Evolutionary conservation across 352 stramenopile species (phyloP).

Genomic region (Globisporangium uncinulatum): DNA sequence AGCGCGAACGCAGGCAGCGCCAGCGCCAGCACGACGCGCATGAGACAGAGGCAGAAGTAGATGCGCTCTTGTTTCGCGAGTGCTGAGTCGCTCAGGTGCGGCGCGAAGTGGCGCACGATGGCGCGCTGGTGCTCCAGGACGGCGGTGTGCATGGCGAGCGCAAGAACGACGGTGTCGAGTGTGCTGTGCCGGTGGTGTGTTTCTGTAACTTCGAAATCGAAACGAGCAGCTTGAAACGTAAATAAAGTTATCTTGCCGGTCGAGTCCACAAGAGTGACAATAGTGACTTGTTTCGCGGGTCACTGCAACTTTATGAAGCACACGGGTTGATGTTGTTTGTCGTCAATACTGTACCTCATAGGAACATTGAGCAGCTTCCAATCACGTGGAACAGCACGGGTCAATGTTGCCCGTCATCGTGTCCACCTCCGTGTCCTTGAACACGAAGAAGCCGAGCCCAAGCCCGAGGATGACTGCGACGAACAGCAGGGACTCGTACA

Average conservation of each 20-base stretch:
- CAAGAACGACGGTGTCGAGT: too few species aligned
- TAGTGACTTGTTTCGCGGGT: too few species aligned
- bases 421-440: slow-evolving; percentile 78
- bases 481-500: slow-evolving; percentile 81
- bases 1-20: slow-evolving; percentile 41
- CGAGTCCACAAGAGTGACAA: too few species aligned
- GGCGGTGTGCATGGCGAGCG: too few species aligned
- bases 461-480: slow-evolving; percentile 67
- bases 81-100: slow-evolving; percentile 48
- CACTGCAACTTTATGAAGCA: too few species aligned
- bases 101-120: slow-evolving; percentile 68
- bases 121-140: slow-evolving; percentile 59
- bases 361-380: background rate
- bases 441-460: slow-evolving; percentile 66
- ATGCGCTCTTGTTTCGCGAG: slow-evolving; percentile 44
- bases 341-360: slow-evolving; percentile 5
- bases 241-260: too few species aligned
- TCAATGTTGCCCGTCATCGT: slow-evolving; percentile 64
- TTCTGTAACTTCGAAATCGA: too few species aligned
- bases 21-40: slow-evolving; percentile 46
- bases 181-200: too few species aligned
- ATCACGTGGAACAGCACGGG: slow-evolving; percentile 73
- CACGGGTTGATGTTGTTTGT: background rate
- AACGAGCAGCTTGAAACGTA: too few species aligned
- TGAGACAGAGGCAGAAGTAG: slow-evolving; percentile 50